Base-by-base conservation (phyloP, 2,329 filamentous ascomycete species). In the Hypoxylon sp. region DNA sequence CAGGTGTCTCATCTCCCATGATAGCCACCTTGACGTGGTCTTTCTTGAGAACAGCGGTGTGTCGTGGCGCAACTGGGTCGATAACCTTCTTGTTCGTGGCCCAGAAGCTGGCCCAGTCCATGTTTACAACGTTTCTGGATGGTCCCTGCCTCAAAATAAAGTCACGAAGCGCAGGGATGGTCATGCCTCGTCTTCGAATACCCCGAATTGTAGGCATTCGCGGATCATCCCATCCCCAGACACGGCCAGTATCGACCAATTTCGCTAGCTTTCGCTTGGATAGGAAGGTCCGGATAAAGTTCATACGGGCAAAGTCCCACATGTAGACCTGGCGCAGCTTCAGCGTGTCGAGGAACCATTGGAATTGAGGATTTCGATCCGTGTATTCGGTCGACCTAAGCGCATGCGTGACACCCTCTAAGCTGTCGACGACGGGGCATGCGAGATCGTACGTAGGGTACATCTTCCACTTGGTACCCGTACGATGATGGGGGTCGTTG, bases 381-480 rank as follows among this genome's bases (percentile, higher is more conserved):
- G 92, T 92, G 81, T 95, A 96, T 84, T 96, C 92, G 71, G 91
- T 95, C 1, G 92, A 94, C 71, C 92, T 87, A 61, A 96, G 85
- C 6, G 92, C 92, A 76, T 95, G 92, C 2, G 92, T 96, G 58
- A 96, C 90, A 41, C 92, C 92, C 82, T 96, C 92, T 71, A 92
- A 80, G 65, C 88, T 88, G 79, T 96, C 92, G 63, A 96, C 89
- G 21, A 95, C 88, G 14, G 92, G 92, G 79, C 91, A 94, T 69
- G 91, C 92, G 76, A 95, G 93, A 78, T 96, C 92, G 82, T 96
- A 96, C 69, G 91, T 95, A 32, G 92, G 92, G 80, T 95, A 95
- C 76, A 93, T 90, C 81, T 94, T 95, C 91, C 92, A 95, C 67
- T 85, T 88, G 62, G 83, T 87, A 30, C 92, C 92, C 1, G 92